These are phyloP conservation scores for Podila clonocystis DNA, from an alignment of 192 early-diverging fungal genomes.

Conservation along the genomic window DNA sequence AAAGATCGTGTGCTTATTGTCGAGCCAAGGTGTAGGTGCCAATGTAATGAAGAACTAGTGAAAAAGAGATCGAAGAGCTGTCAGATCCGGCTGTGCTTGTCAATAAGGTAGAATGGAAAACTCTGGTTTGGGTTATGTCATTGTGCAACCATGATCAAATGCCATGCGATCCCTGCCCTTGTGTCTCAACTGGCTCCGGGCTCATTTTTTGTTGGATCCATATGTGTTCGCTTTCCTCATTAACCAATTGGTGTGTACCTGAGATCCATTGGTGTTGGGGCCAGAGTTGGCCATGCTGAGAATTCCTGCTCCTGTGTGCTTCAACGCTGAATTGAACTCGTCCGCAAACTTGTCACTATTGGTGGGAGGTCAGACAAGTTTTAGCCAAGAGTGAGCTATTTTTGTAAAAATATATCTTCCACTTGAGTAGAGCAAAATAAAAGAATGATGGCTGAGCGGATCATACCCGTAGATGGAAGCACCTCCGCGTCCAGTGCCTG, in stretches of 20 bases:
- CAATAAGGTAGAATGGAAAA: no score
- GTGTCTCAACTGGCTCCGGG: no score
- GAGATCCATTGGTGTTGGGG: slow-evolving; percentile 71
- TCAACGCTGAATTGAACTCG: slow-evolving; percentile 79
- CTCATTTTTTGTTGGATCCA: no score
- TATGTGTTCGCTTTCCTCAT: no score
- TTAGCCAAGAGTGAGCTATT: slow-evolving; percentile 6
- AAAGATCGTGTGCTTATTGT: slow-evolving; percentile 94
- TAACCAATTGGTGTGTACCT: slow-evolving; percentile 36
- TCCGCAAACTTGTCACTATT: slow-evolving; percentile 85
- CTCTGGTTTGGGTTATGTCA: no score
- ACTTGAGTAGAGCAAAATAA: no score
- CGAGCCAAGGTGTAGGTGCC: slow-evolving; percentile 91
- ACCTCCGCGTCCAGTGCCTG: slow-evolving; percentile 92
- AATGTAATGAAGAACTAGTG: slow-evolving; percentile 91
- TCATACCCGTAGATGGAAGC: slow-evolving; percentile 82
- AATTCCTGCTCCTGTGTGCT: slow-evolving; percentile 91
- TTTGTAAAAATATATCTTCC: no score
- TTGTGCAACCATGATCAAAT: no score
- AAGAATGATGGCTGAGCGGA: background rate
- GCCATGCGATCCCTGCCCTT: no score
- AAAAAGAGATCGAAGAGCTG: background rate
- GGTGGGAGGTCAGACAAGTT: slow-evolving; percentile 14
- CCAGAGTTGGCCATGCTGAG: slow-evolving; percentile 90
- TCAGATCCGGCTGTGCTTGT: background rate